Base-by-base conservation (phyloP, 805 yeast genomes). In the Metschnikowia vanudenii region DNA sequence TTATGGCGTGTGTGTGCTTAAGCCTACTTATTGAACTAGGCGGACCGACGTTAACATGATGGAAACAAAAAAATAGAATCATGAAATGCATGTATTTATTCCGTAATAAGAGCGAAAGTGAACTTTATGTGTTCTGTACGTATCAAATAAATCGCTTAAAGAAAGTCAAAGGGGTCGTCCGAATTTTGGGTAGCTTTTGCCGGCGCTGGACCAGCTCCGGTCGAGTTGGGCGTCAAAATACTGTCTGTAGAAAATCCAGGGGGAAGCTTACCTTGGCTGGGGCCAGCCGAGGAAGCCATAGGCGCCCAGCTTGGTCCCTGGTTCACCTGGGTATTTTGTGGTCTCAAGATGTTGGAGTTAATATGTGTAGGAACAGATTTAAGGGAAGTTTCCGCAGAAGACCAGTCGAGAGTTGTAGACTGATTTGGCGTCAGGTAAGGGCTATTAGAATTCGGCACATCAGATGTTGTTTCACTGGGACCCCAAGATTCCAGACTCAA, bases 161-260 rank as follows among this genome's bases (percentile, higher is more conserved):
- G 49, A 33, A 56, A 51, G 39, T 56, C 58, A 17, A 56, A 43
- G 10, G 50, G 49, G 34, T 56, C 55, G 6, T 31, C 35, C 22
- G 39, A 29, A 17, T 17, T 22, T 13, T 20, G 22, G 28, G 26
- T 36, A 11, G 37, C 2, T 13, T 35, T 39, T 3, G 30, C 19
- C 22, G 39, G 33, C 28, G 41, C 11, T 3, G 41, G 36, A 2
- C 29, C 37, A 46, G 37, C 26, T 11, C 52, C 53, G 13, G 52
- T 47, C 34, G 55, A 52, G 36, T 47, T 54, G 2, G 71, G 70
- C 4, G 67, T 58, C 37, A 66, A 53, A 9, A 60, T 37, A 9
- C 11, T 26, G 30, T 53, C 48, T 5, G 66, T 52, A 37, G 59
- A 52, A 44, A 64, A 67, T 1, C 73, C 73, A 0, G 73, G 73